Evolutionary conservation across 176 grass and related monocot species (phyloP).

Genomic region (Oryza meridionalis): DNA sequence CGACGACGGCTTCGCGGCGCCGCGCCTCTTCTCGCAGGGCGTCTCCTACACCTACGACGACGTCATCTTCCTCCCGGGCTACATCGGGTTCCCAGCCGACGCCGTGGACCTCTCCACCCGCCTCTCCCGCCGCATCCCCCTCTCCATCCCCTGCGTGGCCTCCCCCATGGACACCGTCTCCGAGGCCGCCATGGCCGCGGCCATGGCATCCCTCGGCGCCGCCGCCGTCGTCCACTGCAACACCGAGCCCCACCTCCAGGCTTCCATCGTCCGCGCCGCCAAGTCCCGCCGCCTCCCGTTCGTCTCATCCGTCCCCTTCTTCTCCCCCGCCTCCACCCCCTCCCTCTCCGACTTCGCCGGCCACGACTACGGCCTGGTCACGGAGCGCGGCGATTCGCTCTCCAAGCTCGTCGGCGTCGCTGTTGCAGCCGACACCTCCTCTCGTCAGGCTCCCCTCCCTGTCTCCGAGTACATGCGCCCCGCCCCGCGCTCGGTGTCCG

Average conservation of each 20-base stretch:
- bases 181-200: slow-evolving; percentile 74
- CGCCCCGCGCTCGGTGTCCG: slow-evolving; percentile 44
- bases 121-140: slow-evolving; percentile 73
- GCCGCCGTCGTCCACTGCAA: slow-evolving; percentile 80
- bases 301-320: slow-evolving; percentile 58
- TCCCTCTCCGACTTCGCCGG: slow-evolving; percentile 50
- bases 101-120: slow-evolving; percentile 79
- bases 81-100: slow-evolving; percentile 84
- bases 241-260: slow-evolving; percentile 56
- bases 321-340: slow-evolving; percentile 44
- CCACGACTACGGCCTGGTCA: slow-evolving; percentile 71
- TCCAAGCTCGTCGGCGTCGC: slow-evolving; percentile 62
- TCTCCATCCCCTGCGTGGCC: slow-evolving; percentile 81
- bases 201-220: slow-evolving; percentile 85
- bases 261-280: slow-evolving; percentile 67
- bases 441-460: background rate
- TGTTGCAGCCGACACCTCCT: slow-evolving; percentile 46
- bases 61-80: slow-evolving; percentile 70
- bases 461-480: slow-evolving; percentile 76
- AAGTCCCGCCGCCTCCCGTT: slow-evolving; percentile 83
- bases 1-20: slow-evolving; percentile 56
- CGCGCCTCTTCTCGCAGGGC: slow-evolving; percentile 75
- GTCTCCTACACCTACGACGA: slow-evolving; percentile 89
- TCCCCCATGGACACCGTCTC: slow-evolving; percentile 99
- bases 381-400: slow-evolving; percentile 59